These are phyloP conservation scores for Leccinum glutinopallens DNA, from an alignment of 1,284 basidiomycete species.

Conservation along the genomic window DNA sequence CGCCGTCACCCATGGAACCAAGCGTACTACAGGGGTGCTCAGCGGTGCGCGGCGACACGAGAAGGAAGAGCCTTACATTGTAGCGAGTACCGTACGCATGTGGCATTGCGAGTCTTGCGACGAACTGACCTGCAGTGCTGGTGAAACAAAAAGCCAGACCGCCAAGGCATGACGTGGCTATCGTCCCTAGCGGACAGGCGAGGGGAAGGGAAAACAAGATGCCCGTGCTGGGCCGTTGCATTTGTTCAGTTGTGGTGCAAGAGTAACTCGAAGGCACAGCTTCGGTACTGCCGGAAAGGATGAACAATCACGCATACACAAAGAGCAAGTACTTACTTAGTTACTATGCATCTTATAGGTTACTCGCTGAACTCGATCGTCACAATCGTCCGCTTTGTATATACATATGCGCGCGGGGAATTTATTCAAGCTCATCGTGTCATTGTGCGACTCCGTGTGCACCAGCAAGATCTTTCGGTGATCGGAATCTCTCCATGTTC, in stretches of 20 bases:
- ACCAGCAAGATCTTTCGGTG: background rate
- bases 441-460: background rate
- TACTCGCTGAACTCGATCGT: background rate
- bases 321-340: too few relatives aligned
- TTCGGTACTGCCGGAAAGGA: too few relatives aligned
- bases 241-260: background rate
- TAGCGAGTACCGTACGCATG: constrained; percentile 43
- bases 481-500: background rate
- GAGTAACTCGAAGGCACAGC: background rate
- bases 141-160: constrained; percentile 83
- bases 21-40: constrained; percentile 65
- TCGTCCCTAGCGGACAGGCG: constrained; percentile 72
- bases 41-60: constrained; percentile 6
- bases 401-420: background rate
- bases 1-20: constrained; percentile 88
- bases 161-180: constrained; percentile 80
- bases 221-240: constrained; percentile 58
- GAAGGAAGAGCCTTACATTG: background rate
- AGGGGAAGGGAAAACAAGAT: constrained; percentile 86
- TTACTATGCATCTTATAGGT: background rate
- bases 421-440: background rate
- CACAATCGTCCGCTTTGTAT: background rate
- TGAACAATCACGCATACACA: too few relatives aligned
- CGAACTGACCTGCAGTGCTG: constrained; percentile 69
- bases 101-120: background rate